Conservation (phyloP, 169 alveolate species). For the Plasmodium fragile region DNA sequence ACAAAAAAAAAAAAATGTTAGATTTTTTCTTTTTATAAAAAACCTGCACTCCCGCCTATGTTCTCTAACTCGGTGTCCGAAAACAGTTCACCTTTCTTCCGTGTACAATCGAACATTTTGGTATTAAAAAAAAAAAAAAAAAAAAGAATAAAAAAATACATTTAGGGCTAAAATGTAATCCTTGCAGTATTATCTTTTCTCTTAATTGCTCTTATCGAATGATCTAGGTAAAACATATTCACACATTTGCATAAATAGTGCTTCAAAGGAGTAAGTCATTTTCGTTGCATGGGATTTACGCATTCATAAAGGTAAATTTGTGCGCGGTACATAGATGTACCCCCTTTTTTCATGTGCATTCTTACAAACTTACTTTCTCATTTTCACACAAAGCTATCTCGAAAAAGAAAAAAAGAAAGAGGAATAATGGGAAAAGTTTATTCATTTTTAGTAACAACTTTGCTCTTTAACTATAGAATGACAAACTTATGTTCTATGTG, state of each 20-base stretch:
- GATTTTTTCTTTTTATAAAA: slow-evolving; percentile 11
- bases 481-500: slow-evolving; percentile 2
- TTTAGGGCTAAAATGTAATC: neutral
- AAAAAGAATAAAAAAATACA: neutral
- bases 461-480: neutral
- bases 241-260: neutral
- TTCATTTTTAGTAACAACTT: slow-evolving; percentile 19
- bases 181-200: neutral
- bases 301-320: neutral
- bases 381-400: slow-evolving; percentile 45
- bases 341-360: neutral
- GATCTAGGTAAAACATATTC: neutral
- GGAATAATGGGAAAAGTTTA: slow-evolving; percentile 1
- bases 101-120: neutral
- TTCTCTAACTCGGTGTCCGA: slow-evolving; percentile 61
- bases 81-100: slow-evolving; percentile 35
- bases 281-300: neutral
- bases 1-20: neutral
- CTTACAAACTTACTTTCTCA: slow-evolving; percentile 37
- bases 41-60: slow-evolving; percentile 77
- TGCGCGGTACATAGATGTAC: neutral
- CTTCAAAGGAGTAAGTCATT: neutral
- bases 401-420: slow-evolving; percentile 28
- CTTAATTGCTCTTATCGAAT: neutral
- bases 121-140: slow-evolving; percentile 8